Evolutionary conservation across 2,329 filamentous ascomycete species (phyloP).

Genomic region (Hirsutella rhossiliensis): DNA sequence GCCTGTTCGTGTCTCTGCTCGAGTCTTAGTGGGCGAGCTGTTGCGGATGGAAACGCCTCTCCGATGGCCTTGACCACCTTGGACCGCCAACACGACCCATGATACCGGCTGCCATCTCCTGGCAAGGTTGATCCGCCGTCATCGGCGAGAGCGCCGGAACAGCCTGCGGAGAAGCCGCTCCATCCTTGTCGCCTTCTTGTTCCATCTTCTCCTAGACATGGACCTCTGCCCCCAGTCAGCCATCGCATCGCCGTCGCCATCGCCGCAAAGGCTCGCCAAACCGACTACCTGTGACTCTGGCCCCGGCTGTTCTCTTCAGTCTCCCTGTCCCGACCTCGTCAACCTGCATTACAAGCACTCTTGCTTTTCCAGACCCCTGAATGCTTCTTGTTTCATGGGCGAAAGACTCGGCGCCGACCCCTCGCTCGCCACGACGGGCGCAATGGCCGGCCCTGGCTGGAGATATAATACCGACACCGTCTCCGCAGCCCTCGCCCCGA

Average conservation of each 20-base stretch:
- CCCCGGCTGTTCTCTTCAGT: not conserved
- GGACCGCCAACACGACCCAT: not conserved
- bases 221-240: constrained; percentile 36
- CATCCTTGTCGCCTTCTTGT: not conserved
- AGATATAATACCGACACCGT: not conserved
- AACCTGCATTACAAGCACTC: not conserved
- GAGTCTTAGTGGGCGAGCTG: not conserved
- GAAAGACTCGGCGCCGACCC: not conserved
- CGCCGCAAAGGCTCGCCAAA: not conserved
- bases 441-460: constrained; percentile 1
- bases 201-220: constrained; percentile 21
- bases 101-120: not conserved
- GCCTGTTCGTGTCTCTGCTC: not conserved
- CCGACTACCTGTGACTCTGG: not conserved
- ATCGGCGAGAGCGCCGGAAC: not conserved
- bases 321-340: not conserved
- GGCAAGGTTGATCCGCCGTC: not conserved
- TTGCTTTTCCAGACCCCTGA: not conserved
- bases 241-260: constrained; percentile 23
- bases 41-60: not conserved
- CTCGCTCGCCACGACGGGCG: not conserved
- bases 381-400: not conserved
- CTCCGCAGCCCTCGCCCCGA: not conserved
- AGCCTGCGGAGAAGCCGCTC: not conserved
- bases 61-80: not conserved